Base-by-base conservation (phyloP, 1,139 yeast genomes). In the Hansenula sp. region DNA sequence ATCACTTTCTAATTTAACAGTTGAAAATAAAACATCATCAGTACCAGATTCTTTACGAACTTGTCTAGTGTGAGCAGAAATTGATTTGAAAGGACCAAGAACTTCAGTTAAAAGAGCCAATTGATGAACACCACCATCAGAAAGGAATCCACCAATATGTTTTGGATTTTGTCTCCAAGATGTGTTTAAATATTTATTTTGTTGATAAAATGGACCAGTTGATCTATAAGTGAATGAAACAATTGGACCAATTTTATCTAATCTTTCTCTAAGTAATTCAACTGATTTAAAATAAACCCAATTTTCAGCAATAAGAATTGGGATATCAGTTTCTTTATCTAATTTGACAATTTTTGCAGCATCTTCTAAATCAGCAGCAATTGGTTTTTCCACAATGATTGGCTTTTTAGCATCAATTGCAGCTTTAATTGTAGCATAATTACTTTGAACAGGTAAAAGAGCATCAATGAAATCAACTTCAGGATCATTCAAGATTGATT, bases 81-180 rank as follows among this genome's bases (percentile, higher is more conserved):
- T 76, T 4, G 80, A 64, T 41, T 74, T 79, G 19, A 87, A 82
- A 28, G 72, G 70, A 37, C 97, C 96, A 45, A 89, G 70, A n/a
- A 87, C 79, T 47, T 78, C 88, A 10, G 95, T 87, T 53, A 89
- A 73, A 34, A 87, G 67, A 3, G 96, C 96, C 61, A 89, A 68
- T 64, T 89, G 96, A 64, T 89, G 97, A 13, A 89, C 97, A 59
- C 97, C 97, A 54, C 96, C 96, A 58, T 89, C 97, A 50, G 92
- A 81, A 53, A 89, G 70, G 63, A 72, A 88, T 0, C 97, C 97
- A 43, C 97, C 97, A 49, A 88, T 75, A 58, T 89, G 97, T 61
- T 87, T 82, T 29, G 97, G 97, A 44, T 80, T 73, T 59, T 74
- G 75, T 71, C 97, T 81, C 97, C 97, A 89, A 9, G 84, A 55